Evolutionary conservation across 306 rosid species (phyloP).

Genomic region (Sindora glabra): DNA sequence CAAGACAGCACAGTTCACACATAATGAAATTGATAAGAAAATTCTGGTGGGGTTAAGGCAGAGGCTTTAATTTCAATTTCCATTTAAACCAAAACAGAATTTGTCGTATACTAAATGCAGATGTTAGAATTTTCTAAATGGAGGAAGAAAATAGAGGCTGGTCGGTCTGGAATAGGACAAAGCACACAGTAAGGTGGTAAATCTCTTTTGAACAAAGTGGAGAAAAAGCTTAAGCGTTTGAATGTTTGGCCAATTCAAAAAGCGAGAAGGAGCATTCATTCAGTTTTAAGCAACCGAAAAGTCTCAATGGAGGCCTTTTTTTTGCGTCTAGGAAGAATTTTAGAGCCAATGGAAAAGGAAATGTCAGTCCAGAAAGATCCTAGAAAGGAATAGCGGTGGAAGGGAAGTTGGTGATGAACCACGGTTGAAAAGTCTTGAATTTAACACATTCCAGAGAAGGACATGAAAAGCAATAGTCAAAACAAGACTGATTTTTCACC

Average conservation of each 20-base stretch:
- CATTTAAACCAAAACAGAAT: neutral
- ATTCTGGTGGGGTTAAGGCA: slow-evolving; percentile 20
- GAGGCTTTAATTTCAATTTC: neutral
- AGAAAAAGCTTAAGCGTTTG: neutral
- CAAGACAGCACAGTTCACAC: slow-evolving; percentile 27
- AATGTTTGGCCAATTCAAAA: neutral
- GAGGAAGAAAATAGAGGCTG: neutral
- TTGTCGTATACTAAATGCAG: neutral
- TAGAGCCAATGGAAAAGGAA: slow-evolving; percentile 7
- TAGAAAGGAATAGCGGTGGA: neutral
- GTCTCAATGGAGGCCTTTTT: neutral
- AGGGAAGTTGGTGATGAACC: no score
- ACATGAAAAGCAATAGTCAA: neutral
- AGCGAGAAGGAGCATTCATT: neutral
- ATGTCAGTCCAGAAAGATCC: neutral
- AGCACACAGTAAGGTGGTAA: neutral
- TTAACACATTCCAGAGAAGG: neutral
- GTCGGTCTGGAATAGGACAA: neutral
- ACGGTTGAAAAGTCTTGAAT: neutral
- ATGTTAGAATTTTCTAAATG: neutral
- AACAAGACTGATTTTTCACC: neutral
- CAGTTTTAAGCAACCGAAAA: neutral
- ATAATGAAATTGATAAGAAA: slow-evolving; percentile 2
- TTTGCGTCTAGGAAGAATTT: neutral
- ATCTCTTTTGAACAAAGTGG: neutral